phyloP scores from a whole-genome alignment of 2,329 filamentous ascomycete species.

The Aureobasidium namibiae region DNA sequence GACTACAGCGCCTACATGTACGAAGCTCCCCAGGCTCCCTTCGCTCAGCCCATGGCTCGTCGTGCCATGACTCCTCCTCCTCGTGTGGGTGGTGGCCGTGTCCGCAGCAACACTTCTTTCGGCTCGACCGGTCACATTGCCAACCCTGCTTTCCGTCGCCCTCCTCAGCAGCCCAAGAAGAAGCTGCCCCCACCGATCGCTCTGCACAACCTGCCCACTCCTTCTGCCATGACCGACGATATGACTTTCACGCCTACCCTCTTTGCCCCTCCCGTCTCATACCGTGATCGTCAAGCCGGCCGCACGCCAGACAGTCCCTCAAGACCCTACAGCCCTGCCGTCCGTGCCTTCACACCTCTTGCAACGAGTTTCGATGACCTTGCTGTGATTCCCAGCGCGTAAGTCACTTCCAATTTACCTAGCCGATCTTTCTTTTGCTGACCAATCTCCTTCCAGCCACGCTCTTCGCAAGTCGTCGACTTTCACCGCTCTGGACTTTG shows the following conservation, averaged over 20 bases:
- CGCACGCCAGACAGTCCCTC: constrained; percentile 50
- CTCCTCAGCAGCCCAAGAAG: constrained; percentile 38
- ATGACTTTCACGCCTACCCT: constrained; percentile 61
- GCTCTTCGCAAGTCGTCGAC: constrained; percentile 67
- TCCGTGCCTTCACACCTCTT: constrained; percentile 69
- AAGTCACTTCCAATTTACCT: constrained; percentile 40
- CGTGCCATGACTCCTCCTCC: constrained; percentile 96
- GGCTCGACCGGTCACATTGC: constrained; percentile 33
- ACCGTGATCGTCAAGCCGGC: constrained; percentile 60
- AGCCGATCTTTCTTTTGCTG: constrained; percentile 20
- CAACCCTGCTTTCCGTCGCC: constrained; percentile 22
- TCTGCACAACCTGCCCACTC: constrained; percentile 72
- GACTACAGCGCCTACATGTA: constrained; percentile 50
- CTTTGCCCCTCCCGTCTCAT: constrained; percentile 68
- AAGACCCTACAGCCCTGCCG: constrained; percentile 64
- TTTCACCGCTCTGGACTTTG: constrained; percentile 74
- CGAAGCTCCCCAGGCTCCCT: constrained; percentile 44
- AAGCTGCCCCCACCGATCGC: constrained; percentile 63
- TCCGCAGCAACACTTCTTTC: constrained; percentile 36
- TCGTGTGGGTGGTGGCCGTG: constrained; percentile 46
- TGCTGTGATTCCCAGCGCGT: constrained; percentile 78
- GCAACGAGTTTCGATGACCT: constrained; percentile 83
- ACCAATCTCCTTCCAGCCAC: constrained; percentile 42
- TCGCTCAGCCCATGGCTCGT: constrained; percentile 66
- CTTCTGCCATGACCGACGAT: constrained; percentile 70